phyloP scores from a whole-genome alignment of 768 basidiomycete genomes.

The Chalciporus pseudorubinellus region DNA sequence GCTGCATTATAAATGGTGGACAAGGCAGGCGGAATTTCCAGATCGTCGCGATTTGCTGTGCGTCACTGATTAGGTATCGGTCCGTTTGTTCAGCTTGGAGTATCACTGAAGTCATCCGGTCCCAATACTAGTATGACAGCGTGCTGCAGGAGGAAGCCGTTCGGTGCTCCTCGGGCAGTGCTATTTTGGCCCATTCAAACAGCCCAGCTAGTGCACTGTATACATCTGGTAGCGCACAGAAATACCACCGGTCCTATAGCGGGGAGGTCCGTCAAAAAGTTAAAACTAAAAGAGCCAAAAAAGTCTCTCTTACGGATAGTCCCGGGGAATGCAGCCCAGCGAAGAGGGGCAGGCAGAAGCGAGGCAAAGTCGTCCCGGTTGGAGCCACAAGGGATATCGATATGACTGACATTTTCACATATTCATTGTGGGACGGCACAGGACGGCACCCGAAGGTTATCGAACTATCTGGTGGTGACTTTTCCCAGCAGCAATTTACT shows the following conservation, averaged over 20 bases:
- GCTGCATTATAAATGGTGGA: slow-evolving; percentile 26
- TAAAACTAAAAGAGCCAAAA: slow-evolving; percentile 38
- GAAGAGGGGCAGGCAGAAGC: slow-evolving; percentile 17
- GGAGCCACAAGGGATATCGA: slow-evolving; percentile 8
- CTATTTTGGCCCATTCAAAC: slow-evolving; percentile 25
- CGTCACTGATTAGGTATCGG: slow-evolving; percentile 25
- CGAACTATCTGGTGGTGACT: slow-evolving; percentile 3
- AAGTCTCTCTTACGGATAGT: slow-evolving; percentile 21
- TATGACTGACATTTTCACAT: slow-evolving; percentile 11
- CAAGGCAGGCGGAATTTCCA: slow-evolving; percentile 16
- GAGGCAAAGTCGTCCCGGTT: slow-evolving; percentile 21
- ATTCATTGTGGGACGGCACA: slow-evolving; percentile 21
- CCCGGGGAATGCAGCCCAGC: slow-evolving; percentile 20
- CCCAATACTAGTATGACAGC: slow-evolving; percentile 22
- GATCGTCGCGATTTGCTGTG: slow-evolving; percentile 26
- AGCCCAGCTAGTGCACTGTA: slow-evolving; percentile 13
- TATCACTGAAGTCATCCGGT: slow-evolving; percentile 20
- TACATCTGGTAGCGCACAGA: slow-evolving; percentile 21
- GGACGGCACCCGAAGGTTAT: slow-evolving; percentile 15
- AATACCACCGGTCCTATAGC: slow-evolving; percentile 17
- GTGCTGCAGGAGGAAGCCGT: slow-evolving; percentile 25
- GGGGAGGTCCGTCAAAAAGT: slow-evolving; percentile 29
- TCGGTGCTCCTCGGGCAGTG: slow-evolving; percentile 31
- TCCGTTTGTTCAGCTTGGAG: slow-evolving; percentile 17
- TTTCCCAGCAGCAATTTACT: slow-evolving; percentile 1